Conservation (phyloP, 495 filamentous ascomycete species). For the Aspergillus egyptiacus region DNA sequence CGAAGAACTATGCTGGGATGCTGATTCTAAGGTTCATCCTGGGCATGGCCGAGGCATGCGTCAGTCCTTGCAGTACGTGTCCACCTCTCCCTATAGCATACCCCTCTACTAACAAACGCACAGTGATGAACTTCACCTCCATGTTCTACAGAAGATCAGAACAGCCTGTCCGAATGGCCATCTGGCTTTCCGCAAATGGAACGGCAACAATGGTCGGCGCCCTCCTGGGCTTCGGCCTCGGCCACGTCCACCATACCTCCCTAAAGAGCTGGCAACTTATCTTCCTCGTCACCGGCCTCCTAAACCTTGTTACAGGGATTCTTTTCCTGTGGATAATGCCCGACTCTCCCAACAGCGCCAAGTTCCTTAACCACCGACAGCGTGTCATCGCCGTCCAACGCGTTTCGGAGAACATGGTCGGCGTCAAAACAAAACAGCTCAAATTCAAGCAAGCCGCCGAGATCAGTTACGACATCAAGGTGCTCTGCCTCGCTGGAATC, state of each 20-base stretch:
- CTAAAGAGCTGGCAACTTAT: conserved; percentile 51
- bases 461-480: conserved; percentile 36
- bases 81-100: too few relatives aligned
- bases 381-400: conserved; percentile 39
- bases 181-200: conserved; percentile 61
- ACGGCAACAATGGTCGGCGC: conserved; percentile 49
- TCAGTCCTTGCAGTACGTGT: conserved; percentile 38
- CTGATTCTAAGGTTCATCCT: conserved; percentile 55
- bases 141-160: conserved; percentile 68
- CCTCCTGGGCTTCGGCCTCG: conserved; percentile 50
- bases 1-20: conserved; percentile 51
- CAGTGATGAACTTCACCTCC: conserved; percentile 49
- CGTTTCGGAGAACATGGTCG: conserved; percentile 45
- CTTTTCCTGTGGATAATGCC: conserved; percentile 38
- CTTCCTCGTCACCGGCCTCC: conserved; percentile 47
- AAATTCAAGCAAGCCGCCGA: conserved; percentile 35
- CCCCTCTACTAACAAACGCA: too few relatives aligned
- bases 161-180: conserved; percentile 54
- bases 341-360: conserved; percentile 38
- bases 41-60: conserved; percentile 60
- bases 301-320: conserved; percentile 42
- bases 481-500: conserved; percentile 30
- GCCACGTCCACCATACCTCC: conserved; percentile 35
- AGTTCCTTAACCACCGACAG: conserved; percentile 38
- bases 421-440: conserved; percentile 39